Evolutionary conservation across 129 eudicot species (phyloP).

Genomic region (Apium graveolens): DNA sequence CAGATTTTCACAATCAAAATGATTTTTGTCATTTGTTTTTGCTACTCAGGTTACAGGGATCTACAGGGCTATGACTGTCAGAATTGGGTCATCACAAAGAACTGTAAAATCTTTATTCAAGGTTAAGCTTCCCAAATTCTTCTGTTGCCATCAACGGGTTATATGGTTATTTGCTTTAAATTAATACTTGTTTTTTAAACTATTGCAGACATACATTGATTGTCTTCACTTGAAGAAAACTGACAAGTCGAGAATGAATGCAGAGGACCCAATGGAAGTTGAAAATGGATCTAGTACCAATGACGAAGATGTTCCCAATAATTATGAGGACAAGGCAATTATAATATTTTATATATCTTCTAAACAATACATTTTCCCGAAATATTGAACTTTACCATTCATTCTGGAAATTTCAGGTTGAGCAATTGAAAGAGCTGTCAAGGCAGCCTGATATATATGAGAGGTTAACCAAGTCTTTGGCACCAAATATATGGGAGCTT

Average conservation of each 20-base stretch:
- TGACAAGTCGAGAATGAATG: slow-evolving; percentile 80
- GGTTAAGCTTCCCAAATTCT: slow-evolving; percentile 23
- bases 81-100: slow-evolving; percentile 80
- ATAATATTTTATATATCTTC: slow-evolving; percentile 4
- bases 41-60: slow-evolving; percentile 76
- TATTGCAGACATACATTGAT: slow-evolving; percentile 82
- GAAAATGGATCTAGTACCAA: slow-evolving; percentile 35
- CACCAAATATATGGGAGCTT: slow-evolving; percentile 98
- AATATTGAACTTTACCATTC: slow-evolving; percentile 10
- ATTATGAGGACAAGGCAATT: slow-evolving; percentile 50
- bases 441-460: slow-evolving; percentile 75
- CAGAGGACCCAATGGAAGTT: slow-evolving; percentile 71
- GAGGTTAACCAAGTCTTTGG: slow-evolving; percentile 76
- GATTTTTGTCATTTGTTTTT: slow-evolving; percentile 15
- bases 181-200: not conserved
- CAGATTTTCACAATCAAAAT: not conserved
- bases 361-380: not conserved
- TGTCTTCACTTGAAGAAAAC: slow-evolving; percentile 91
- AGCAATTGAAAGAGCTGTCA: slow-evolving; percentile 64
- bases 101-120: slow-evolving; percentile 77
- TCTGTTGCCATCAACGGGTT: not conserved
- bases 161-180: not conserved
- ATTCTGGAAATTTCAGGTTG: slow-evolving; percentile 46
- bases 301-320: slow-evolving; percentile 37
- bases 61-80: slow-evolving; percentile 88